Percentiles rank a stretch among this genome's conserved stretches.
Conservation (phyloP, 2,329 filamentous ascomycete species). For the Aquanectria penicillioides region DNA sequence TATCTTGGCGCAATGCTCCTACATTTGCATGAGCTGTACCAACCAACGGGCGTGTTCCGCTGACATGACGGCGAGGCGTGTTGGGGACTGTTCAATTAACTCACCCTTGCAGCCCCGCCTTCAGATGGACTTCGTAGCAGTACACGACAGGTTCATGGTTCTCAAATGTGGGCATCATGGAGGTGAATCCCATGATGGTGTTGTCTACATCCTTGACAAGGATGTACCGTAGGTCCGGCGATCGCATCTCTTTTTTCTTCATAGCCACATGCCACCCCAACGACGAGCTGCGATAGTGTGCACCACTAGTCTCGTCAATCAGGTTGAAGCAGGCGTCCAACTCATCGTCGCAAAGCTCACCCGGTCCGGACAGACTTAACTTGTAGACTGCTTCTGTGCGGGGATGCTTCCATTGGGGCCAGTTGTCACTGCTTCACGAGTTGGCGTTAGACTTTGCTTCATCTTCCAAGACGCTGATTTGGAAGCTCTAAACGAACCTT, state of each 20-base stretch:
- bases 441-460: not conserved
- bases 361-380: constrained; percentile 55
- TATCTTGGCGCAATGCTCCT: not conserved
- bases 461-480: not conserved
- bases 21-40: not conserved
- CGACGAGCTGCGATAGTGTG: constrained; percentile 71
- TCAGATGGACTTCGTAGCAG: constrained; percentile 82
- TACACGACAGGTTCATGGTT: constrained; percentile 74
- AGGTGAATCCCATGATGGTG: constrained; percentile 65
- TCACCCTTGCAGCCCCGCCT: constrained; percentile 63
- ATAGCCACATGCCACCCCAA: constrained; percentile 69
- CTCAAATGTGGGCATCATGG: constrained; percentile 78
- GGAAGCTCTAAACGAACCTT: constrained; percentile 46
- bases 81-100: constrained; percentile 29
- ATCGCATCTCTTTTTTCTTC: constrained; percentile 76
- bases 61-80: constrained; percentile 7
- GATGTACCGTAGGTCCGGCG: constrained; percentile 74
- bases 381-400: constrained; percentile 51
- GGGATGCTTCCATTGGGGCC: constrained; percentile 63
- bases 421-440: constrained; percentile 36
- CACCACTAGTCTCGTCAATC: constrained; percentile 70
- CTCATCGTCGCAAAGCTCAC: constrained; percentile 53
- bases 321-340: constrained; percentile 64
- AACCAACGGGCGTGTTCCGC: not conserved
- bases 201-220: constrained; percentile 58